Percentiles rank a stretch among this genome's conserved stretches.
Evolutionary conservation across 2,329 filamentous ascomycete species (phyloP).

Genomic region (Cytospora schulzeri): DNA sequence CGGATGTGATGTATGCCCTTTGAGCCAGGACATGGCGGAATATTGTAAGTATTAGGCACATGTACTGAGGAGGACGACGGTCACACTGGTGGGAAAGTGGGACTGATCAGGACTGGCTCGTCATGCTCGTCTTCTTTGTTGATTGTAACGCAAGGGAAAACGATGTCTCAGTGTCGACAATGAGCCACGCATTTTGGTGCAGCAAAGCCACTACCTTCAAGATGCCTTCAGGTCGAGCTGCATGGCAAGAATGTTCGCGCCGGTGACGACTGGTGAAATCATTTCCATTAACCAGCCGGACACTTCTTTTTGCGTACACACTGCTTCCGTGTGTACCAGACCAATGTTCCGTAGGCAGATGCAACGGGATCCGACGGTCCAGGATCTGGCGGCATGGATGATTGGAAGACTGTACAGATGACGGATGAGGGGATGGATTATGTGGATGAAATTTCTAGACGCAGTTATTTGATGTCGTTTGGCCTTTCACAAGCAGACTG

Average conservation of each 20-base stretch:
- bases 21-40: conserved; percentile 31
- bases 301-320: too few species aligned
- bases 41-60: conserved; percentile 42
- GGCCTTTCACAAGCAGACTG: background rate
- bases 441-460: background rate
- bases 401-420: too few species aligned
- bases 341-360: too few species aligned
- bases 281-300: background rate
- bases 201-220: background rate
- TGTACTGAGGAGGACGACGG: conserved; percentile 47
- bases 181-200: conserved; percentile 4
- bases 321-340: too few species aligned
- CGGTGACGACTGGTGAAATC: background rate
- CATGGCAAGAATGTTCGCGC: background rate
- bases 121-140: too few species aligned
- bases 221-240: background rate
- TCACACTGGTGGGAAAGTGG: conserved; percentile 46
- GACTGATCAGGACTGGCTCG: conserved; percentile 45
- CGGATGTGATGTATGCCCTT: conserved; percentile 37
- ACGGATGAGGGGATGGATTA: too few species aligned
- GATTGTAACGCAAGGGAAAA: too few species aligned
- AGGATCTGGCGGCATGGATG: too few species aligned
- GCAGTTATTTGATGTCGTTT: background rate
- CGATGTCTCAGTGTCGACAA: background rate
- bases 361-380: too few species aligned